Base-by-base conservation (phyloP, 2,329 filamentous ascomycete species). In the Ilyonectria destructans region DNA sequence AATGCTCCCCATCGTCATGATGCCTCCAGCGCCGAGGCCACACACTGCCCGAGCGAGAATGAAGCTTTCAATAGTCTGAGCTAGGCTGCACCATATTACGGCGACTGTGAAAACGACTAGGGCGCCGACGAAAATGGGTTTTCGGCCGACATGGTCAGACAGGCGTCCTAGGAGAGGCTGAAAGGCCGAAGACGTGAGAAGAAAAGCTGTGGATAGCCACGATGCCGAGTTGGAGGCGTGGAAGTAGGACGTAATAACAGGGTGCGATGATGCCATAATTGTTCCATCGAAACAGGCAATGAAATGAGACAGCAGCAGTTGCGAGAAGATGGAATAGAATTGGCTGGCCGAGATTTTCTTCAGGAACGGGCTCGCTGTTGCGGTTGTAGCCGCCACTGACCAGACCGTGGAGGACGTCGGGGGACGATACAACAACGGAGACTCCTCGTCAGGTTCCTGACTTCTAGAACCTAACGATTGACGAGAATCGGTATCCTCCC, bases 221-320 rank as follows among this genome's bases (percentile, higher is more conserved):
- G 93, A 94, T 3, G 93, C 93, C 54, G 90, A 90, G 79, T 96
- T 94, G 35, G 92, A 93, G 56, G 92, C 88, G 68, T 90, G 84
- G 80, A 96, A 96, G 79, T 95, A 90, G 1, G 92, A 94, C 0
- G 93, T 95, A 68, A 96, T 94, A 64, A 93, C 92, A 0, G 93
- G 93, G 79, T 96, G 93, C 48, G 88, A 91, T 2, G 92, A 94
- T 4, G 92, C 92, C 92, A 96, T 95, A 71, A 96, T 88, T 4
- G 93, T 96, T 12, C 89, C 87, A 82, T 96, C 93, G 76, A 96
- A 95, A 77, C 85, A 89, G 40, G 84, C 82, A 17, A 90, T 83
- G 69, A 91, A 88, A 74, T 88, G 88, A 5, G 85, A 84, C n/a
- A 86, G 76, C 69, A 92, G 80, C 52, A 92, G 84, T 58, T 87